Base-by-base conservation (phyloP, 1,139 yeast species). In the Kodamaea plutei region DNA sequence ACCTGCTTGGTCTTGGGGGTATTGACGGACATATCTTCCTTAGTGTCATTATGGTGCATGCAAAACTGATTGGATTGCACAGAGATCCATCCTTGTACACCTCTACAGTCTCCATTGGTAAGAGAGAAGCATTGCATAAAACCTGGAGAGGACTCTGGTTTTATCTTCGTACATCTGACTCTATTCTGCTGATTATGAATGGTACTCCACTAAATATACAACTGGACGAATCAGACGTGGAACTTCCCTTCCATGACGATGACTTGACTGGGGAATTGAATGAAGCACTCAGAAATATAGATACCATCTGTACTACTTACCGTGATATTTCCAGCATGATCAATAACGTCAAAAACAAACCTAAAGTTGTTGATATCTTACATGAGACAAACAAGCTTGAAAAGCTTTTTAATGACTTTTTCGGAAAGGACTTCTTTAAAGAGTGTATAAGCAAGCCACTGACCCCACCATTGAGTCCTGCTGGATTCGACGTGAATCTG, bases 371-470 rank as follows among this genome's bases (percentile, higher is more conserved):
- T 9, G 71, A 64, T 25, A 45, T 68, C 3, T 48, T 68, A 21
- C 38, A 41, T 8, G 69, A 66, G 38, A 59, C 73, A 1, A 65
- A 62, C 34, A 50, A 52, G 23, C 47, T 68, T 31, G 74, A 68
- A 41, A 56, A 48, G 35, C 36, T 58, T 3, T 67, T 67, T 34
- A 50, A 58, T 28, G 54, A 64, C 4, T 50, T 55, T 29, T 68
- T 67, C 41, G 73, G 73, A 3, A 62, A 62, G 31, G 72, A 68
- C 40, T 68, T 65, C 39, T 68, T 68, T 45, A 56, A 58, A 31
- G 69, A 62, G 29, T 53, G 48, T 23, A 57, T 68, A 25, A 63
- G 72, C 41, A 56, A 54, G 22, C 66, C 69, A 4, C 58, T 56
- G 1, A 33, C 36, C 4, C 40, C 41, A 6, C 50, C 56, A 8